These are phyloP conservation scores for Dendrobium catenatum DNA, from an alignment of 106 monocot species.

Conservation along the genomic window DNA sequence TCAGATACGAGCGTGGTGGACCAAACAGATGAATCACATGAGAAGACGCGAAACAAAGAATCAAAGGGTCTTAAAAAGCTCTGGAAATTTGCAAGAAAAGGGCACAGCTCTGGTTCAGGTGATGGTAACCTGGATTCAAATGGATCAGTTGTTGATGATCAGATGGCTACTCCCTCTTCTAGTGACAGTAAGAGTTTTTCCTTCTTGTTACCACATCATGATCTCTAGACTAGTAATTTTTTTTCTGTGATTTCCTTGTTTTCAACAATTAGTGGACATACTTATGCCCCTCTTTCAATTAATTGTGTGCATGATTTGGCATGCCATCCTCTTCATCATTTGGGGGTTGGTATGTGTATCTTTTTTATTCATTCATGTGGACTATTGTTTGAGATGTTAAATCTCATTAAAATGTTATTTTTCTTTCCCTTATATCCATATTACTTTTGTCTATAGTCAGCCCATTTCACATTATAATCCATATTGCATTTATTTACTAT, in stretches of 20 bases:
- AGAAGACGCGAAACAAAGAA: conserved; percentile 54
- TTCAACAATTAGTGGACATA: not conserved
- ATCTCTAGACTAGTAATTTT: not conserved
- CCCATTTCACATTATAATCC: no score
- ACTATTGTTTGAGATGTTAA: not conserved
- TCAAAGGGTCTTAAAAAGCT: conserved; percentile 77
- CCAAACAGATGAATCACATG: conserved; percentile 28
- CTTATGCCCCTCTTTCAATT: not conserved
- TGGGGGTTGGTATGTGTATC: not conserved
- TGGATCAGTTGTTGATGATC: conserved; percentile 37
- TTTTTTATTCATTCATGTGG: not conserved
- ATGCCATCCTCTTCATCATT: not conserved
- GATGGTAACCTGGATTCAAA: conserved; percentile 36
- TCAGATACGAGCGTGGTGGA: conserved; percentile 13
- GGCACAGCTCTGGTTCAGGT: conserved; percentile 27
- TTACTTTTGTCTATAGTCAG: no score
- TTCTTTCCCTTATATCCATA: no score
- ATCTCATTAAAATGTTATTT: no score
- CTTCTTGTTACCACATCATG: not conserved
- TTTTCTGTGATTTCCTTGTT: not conserved
- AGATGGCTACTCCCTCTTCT: conserved; percentile 22
- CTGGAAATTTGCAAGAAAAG: conserved; percentile 77
- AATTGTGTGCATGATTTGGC: not conserved
- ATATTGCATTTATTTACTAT: no score
- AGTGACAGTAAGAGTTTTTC: conserved; percentile 39